phyloP scores from a whole-genome alignment of 331 rosid genomes.

The Quercus tomentella region DNA sequence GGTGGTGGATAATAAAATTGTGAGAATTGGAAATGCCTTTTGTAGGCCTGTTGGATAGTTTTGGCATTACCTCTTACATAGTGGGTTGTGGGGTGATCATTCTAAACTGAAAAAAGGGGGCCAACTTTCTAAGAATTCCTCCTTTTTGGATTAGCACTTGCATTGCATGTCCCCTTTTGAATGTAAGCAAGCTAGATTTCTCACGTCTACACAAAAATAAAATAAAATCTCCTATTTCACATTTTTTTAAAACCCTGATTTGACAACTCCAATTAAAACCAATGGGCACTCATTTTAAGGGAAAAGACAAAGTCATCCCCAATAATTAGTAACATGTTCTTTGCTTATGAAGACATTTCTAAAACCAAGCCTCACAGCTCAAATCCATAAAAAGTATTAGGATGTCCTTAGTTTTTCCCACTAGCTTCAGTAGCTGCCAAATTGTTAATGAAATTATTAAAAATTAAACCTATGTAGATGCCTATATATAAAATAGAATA shows the following conservation, averaged over 20 bases:
- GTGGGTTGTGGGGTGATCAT: conserved; percentile 39
- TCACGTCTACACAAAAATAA: conserved; percentile 22
- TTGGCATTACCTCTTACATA: conserved; percentile 14
- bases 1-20: conserved; percentile 17
- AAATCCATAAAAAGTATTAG: neutral
- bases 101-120: conserved; percentile 58
- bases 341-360: neutral
- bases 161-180: conserved; percentile 63
- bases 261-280: neutral
- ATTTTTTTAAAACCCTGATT: neutral
- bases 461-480: no score
- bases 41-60: conserved; percentile 14
- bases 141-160: conserved; percentile 43
- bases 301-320: neutral
- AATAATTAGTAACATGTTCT: neutral
- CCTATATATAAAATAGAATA: no score
- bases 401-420: neutral
- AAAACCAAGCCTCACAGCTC: neutral
- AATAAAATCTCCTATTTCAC: conserved; percentile 7
- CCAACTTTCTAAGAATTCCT: conserved; percentile 75
- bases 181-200: conserved; percentile 34
- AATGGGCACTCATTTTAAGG: neutral
- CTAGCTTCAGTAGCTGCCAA: neutral
- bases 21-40: conserved; percentile 22
- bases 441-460: no score